phyloP scores from a whole-genome alignment of 2,329 filamentous ascomycete genomes.

The Zymoseptoria brevis region DNA sequence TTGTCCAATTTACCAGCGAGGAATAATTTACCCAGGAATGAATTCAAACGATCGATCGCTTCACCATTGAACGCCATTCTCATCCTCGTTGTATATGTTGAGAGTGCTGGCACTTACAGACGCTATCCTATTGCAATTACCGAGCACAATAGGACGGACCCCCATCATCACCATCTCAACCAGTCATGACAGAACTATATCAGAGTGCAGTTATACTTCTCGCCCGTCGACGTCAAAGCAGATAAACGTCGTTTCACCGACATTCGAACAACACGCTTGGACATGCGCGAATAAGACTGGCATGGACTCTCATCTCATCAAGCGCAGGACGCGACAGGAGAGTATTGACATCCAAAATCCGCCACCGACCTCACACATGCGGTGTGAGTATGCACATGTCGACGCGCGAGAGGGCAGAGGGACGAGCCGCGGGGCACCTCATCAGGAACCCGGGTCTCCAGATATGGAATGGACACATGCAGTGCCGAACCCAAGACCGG shows the following conservation, averaged over 20 bases:
- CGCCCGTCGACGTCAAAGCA: neutral
- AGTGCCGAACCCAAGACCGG: neutral
- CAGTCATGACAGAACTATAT: neutral
- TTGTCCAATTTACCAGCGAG: neutral
- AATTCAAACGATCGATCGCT: neutral
- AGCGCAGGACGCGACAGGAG: neutral
- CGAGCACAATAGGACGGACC: neutral
- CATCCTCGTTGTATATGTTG: neutral
- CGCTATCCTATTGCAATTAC: neutral
- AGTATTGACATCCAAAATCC: neutral
- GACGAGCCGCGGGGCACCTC: neutral
- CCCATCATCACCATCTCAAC: neutral
- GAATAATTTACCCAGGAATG: neutral
- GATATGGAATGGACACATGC: neutral
- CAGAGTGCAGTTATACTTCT: neutral
- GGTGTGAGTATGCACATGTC: neutral
- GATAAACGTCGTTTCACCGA: neutral
- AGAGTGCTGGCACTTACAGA: neutral
- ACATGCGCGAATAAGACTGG: neutral
- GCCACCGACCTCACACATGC: neutral
- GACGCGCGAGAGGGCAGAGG: neutral
- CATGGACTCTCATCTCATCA: neutral
- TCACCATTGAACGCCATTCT: neutral
- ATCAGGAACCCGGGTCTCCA: neutral
- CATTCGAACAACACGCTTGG: neutral